Evolutionary conservation across 2,329 filamentous ascomycete genomes (phyloP).

Genomic region (Macrophomina pseudophaseolina): DNA sequence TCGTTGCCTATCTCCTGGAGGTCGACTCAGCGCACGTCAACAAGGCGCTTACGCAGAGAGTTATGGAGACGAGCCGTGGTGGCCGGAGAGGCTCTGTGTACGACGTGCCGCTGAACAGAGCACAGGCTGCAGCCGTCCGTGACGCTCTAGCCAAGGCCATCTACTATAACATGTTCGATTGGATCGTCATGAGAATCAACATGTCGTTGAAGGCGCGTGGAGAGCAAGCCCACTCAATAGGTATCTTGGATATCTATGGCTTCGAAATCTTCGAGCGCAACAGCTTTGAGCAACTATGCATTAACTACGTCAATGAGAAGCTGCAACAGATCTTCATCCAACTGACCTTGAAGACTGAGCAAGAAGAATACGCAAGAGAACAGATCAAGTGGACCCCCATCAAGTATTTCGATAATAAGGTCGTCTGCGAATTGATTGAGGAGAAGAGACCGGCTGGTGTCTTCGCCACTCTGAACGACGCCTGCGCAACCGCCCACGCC

Average conservation of each 20-base stretch:
- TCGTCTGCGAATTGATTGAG: constrained; percentile 96
- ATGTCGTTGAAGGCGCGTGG: constrained; percentile 81
- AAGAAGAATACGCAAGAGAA: constrained; percentile 94
- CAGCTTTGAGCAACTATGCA: constrained; percentile 98
- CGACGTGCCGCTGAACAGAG: constrained; percentile 79
- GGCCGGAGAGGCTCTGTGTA: constrained; percentile 70
- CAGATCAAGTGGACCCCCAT: constrained; percentile 99
- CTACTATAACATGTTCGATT: constrained; percentile 97
- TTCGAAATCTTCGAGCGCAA: constrained; percentile 99
- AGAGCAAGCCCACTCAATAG: constrained; percentile 80
- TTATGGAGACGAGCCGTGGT: constrained; percentile 74
- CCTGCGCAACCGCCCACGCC: constrained; percentile 96
- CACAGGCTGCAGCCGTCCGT: constrained; percentile 83
- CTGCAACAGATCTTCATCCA: constrained; percentile 99
- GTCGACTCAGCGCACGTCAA: constrained; percentile 80
- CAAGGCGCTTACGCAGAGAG: constrained; percentile 85
- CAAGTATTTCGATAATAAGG: constrained; percentile 99
- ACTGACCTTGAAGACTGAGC: constrained; percentile 92
- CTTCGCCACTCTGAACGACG: constrained; percentile 95
- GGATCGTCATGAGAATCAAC: constrained; percentile 95
- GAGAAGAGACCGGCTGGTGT: constrained; percentile 87
- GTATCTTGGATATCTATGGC: constrained; percentile 97
- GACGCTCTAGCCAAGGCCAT: constrained; percentile 95
- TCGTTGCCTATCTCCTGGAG: constrained; percentile 91
- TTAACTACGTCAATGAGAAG: constrained; percentile 99